These are phyloP conservation scores for Sporothrix schenckii DNA, from an alignment of 2,329 filamentous ascomycete genomes.

Conservation along the genomic window DNA sequence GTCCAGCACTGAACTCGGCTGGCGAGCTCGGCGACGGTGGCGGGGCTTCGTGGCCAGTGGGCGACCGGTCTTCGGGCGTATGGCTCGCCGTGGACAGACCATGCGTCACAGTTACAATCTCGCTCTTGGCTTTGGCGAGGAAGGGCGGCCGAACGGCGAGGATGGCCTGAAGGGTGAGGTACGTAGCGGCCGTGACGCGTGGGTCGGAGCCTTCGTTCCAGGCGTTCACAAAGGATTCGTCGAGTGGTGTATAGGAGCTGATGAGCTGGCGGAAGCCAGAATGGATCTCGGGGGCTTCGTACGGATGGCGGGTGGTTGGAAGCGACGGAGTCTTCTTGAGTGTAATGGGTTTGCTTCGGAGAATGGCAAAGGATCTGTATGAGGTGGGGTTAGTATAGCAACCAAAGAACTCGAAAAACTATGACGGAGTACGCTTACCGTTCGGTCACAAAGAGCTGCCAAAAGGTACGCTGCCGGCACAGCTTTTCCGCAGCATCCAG, in stretches of 20 bases:
- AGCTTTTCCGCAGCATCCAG: slow-evolving; percentile 55
- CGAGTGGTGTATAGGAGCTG: slow-evolving; percentile 63
- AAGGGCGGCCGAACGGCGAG: slow-evolving; percentile 44
- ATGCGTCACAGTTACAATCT: slow-evolving; percentile 25
- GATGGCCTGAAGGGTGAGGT: slow-evolving; percentile 44
- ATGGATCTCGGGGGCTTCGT: slow-evolving; percentile 57
- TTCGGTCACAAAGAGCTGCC: slow-evolving; percentile 66
- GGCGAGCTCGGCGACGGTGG: slow-evolving; percentile 12
- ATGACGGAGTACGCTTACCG: slow-evolving; percentile 45
- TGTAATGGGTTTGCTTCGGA: slow-evolving; percentile 65
- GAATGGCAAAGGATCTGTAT: slow-evolving; percentile 62
- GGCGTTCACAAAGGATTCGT: slow-evolving; percentile 64
- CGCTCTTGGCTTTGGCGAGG: slow-evolving; percentile 35
- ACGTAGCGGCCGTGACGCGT: slow-evolving; percentile 43
- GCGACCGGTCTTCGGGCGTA: slow-evolving; percentile 50
- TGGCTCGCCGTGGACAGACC: slow-evolving; percentile 24
- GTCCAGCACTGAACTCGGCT: background rate
- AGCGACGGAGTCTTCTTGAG: slow-evolving; percentile 61
- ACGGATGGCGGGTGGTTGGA: slow-evolving; percentile 55
- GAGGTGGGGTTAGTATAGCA: background rate
- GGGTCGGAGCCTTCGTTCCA: slow-evolving; percentile 63
- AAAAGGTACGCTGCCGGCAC: slow-evolving; percentile 60
- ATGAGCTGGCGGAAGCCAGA: slow-evolving; percentile 64
- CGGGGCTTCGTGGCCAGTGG: slow-evolving; percentile 20
- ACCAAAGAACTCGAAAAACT: background rate